Base-by-base conservation (phyloP, 2,329 filamentous ascomycete genomes). In the Immersiporthe knoxdaviesiana region DNA sequence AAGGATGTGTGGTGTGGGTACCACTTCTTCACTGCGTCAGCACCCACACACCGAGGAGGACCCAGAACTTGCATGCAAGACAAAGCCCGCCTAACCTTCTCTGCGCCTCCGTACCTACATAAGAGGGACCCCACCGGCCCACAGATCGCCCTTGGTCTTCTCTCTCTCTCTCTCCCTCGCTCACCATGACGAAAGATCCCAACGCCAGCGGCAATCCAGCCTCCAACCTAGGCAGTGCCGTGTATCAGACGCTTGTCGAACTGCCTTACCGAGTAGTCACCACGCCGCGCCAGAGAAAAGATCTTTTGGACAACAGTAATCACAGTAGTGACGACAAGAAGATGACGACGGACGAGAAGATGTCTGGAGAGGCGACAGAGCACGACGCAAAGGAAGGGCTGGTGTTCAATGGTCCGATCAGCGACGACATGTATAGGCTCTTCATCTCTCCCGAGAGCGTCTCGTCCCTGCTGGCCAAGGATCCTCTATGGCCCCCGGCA, bases 371-470 rank as follows among this genome's bases (percentile, higher is more conserved):
- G 14, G 47, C 68, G 41, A 63, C 61, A 1, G 61, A 47, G 61
- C 56, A 62, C 30, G 24, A 67, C 67, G 67, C 56, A 69, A 65
- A 61, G 35, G 63, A 68, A 50, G 60, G 63, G 3, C 41, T 65
- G 16, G 41, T 47, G 64, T 54, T 68, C 27, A 54, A 68, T 11
- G 70, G 70, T 21, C 72, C 75, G 73, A 76, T 87, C 44, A 79
- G 82, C 10, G 80, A 84, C 24, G 79, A 79, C 16, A 77, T 90
- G 11, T 80, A 84, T 70, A 77, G 83, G 32, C 78, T 89, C 12
- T 91, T 88, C 75, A 84, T 81, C 37, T 81, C 78, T 16, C 72
- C 77, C 21, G 79, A 84, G 44, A 90, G 84, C 24, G 86, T 92
- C n/a, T 89, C 84, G 39, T 85, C 87, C 0, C 78, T 84, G 35